Evolutionary conservation across 2,329 filamentous ascomycete species (phyloP).

Genomic region (Paraconiothyrium brasiliense): DNA sequence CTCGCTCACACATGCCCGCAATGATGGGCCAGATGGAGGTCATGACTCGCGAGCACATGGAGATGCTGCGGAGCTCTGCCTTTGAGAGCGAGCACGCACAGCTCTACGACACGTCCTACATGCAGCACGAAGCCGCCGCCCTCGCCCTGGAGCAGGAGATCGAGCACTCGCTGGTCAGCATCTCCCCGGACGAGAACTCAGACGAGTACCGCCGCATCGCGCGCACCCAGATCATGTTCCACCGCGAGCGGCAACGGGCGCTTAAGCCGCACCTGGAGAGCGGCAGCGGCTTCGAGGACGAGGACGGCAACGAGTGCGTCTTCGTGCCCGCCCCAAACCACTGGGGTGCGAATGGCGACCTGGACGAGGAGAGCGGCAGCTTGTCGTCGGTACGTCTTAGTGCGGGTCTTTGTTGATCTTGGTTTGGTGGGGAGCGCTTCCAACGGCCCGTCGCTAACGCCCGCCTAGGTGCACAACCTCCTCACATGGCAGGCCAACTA

Average conservation of each 20-base stretch:
- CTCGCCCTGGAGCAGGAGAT: conserved; percentile 46
- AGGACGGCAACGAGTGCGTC: conserved; percentile 47
- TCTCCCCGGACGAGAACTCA: conserved; percentile 49
- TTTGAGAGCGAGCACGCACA: conserved; percentile 50
- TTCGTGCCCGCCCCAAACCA: conserved; percentile 50
- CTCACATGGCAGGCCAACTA: conserved; percentile 49
- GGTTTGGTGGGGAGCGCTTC: conserved; percentile 5
- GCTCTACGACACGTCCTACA: conserved; percentile 49
- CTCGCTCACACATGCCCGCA: conserved; percentile 16
- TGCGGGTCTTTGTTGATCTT: conserved; percentile 4
- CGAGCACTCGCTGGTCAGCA: conserved; percentile 41
- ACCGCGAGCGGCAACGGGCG: conserved; percentile 45
- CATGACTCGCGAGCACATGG: conserved; percentile 42
- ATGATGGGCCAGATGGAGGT: conserved; percentile 37
- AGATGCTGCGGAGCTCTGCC: conserved; percentile 47
- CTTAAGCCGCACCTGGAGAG: conserved; percentile 49
- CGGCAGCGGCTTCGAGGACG: conserved; percentile 46
- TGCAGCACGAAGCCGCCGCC: conserved; percentile 47
- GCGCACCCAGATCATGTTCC: conserved; percentile 47
- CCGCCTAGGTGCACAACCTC: conserved; percentile 44
- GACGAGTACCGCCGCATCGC: conserved; percentile 47
- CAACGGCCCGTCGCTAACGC: conserved; percentile 1
- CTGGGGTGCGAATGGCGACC: conserved; percentile 49
- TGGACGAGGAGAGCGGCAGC: conserved; percentile 50
- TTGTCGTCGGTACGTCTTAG: conserved; percentile 42